Base-by-base conservation (phyloP, 2,329 filamentous ascomycete genomes). In the Penicillium janthinellum region DNA sequence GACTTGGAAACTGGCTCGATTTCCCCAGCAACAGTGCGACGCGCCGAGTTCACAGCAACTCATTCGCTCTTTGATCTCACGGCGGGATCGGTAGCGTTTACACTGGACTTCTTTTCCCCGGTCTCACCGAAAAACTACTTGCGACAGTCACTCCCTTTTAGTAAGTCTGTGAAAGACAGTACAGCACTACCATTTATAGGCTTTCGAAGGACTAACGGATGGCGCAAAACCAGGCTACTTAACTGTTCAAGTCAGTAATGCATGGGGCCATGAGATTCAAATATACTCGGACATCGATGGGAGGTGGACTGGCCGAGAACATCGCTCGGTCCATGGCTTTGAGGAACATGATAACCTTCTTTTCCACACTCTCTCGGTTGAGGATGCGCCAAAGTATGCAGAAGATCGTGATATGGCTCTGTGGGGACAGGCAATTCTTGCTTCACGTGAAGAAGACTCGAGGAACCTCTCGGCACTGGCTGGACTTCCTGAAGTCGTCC, bases 71-170 rank as follows among this genome's bases (percentile, higher is more conserved):
- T 81, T 58, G 73, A 67, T 6, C 67, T 80, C 12, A 69, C 66
- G 38, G 78, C 78, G 15, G 77, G 77, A 0, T 38, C 65, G 12
- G 73, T 72, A 6, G 69, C 56, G 11, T 68, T 80, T 38, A 73
- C 67, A 0, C 61, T 81, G 35, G 78, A 81, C 60, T 81, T 81
- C 60, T 76, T 81, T 59, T 80, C 78, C 14, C 79, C 78, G 0
- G 74, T 81, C 4, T 77, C 77, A 3, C 77, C 78, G 2, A 71
- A 71, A 1, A 73, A 80, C 62, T 76, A 78, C 58, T 54, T 77
- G 4, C 73, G 78, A 15, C 78, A 81, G 56, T 80, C 77, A 8
- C 70, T 80, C 51, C 79, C 79, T 37, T 81, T 79, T 63, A 73
- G 73, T 75, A 67, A 62, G 65, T 48, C 37, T 20, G 3, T 28